Conservation (phyloP, 164 flowering plant species). For the Tetracentron sinense region DNA sequence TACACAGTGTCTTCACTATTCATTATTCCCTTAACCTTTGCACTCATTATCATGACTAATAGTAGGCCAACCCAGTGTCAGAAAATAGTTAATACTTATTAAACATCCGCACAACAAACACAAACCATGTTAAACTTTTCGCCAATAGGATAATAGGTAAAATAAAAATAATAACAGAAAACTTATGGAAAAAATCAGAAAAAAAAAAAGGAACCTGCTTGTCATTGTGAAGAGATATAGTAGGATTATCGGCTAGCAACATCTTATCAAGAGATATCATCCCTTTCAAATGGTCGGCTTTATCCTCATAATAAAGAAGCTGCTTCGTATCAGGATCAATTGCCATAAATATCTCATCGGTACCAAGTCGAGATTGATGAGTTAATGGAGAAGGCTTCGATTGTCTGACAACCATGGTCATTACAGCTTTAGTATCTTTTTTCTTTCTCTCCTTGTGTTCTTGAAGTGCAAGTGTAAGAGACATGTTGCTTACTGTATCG, state of each 20-base stretch:
- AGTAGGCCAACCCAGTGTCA: background rate
- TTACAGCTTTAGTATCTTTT: constrained; percentile 76
- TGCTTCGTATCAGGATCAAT: constrained; percentile 81
- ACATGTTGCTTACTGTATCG: constrained; percentile 96
- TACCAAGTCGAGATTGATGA: constrained; percentile 84
- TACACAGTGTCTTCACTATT: background rate
- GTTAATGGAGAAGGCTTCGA: constrained; percentile 76
- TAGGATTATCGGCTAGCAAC: constrained; percentile 55
- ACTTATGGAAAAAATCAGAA: background rate
- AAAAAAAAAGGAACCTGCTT: constrained; percentile 54
- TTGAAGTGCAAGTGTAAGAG: constrained; percentile 63
- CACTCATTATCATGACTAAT: background rate
- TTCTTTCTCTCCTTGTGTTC: constrained; percentile 87
- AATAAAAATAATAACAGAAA: background rate
- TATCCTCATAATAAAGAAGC: constrained; percentile 84
- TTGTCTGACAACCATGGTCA: constrained; percentile 89
- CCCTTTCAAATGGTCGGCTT: constrained; percentile 51
- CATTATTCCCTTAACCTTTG: background rate
- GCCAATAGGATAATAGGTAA: background rate
- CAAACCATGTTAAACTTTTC: background rate
- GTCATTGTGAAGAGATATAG: constrained; percentile 66
- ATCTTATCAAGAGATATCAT: constrained; percentile 60
- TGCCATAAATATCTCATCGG: constrained; percentile 87
- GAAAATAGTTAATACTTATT: background rate
- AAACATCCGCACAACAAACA: background rate